Evolutionary conservation across 805 yeast genomes (phyloP).

Genomic region (Starmerella scarabaei): DNA sequence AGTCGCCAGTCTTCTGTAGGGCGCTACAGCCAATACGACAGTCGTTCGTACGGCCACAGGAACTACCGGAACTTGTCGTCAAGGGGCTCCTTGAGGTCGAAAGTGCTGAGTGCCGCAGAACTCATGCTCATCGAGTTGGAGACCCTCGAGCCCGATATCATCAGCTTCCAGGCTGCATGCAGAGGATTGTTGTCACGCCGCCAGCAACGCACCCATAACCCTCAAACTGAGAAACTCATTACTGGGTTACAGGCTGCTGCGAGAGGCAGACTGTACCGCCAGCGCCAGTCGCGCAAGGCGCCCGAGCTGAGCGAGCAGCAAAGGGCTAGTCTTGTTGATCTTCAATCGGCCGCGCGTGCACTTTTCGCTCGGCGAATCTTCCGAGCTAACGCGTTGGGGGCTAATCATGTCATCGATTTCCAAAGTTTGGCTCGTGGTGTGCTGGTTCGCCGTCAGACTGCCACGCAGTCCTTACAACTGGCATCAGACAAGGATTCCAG

Average conservation of each 20-base stretch:
- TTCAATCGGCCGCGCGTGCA: constrained; percentile 51
- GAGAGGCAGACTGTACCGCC: constrained; percentile 21
- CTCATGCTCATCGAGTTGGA: constrained; percentile 24
- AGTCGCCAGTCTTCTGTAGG: neutral
- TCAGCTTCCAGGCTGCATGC: constrained; percentile 45
- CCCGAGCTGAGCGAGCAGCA: neutral
- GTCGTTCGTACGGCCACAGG: constrained; percentile 1
- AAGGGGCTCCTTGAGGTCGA: constrained; percentile 10
- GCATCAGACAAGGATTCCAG: neutral
- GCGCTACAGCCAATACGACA: constrained; percentile 6
- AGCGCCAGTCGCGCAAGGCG: neutral
- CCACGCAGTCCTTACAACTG: neutral
- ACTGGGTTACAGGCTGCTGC: constrained; percentile 15
- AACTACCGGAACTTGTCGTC: constrained; percentile 15
- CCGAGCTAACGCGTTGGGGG: constrained; percentile 4
- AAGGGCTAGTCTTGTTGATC: constrained; percentile 24
- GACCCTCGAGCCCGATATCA: constrained; percentile 28
- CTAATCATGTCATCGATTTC: constrained; percentile 22
- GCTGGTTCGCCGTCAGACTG: constrained; percentile 15
- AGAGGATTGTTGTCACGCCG: constrained; percentile 3
- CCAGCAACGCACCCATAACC: neutral
- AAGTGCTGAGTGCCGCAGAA: constrained; percentile 24
- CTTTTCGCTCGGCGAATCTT: constrained; percentile 28
- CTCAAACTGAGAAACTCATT: neutral
- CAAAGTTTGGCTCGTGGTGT: constrained; percentile 49